Evolutionary conservation across 164 flowering plant genomes (phyloP).

Genomic region (Vitis cinerea): DNA sequence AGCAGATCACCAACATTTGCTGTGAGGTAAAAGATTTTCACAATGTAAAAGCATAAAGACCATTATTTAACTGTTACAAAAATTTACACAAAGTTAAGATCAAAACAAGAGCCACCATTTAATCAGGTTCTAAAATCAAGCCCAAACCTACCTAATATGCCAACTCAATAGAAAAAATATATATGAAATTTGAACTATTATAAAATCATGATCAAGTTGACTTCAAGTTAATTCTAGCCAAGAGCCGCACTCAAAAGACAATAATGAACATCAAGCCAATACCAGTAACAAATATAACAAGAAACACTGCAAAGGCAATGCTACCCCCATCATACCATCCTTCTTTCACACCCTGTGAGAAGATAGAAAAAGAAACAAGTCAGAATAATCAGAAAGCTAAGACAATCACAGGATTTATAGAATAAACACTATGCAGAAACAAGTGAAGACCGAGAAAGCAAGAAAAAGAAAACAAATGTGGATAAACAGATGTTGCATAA

Average conservation of each 20-base stretch:
- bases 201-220: background rate
- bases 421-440: background rate
- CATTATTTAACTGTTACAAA: too few relatives aligned
- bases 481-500: background rate
- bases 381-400: background rate
- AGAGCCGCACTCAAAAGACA: background rate
- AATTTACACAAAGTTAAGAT: too few relatives aligned
- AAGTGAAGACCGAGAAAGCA: background rate
- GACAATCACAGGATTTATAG: background rate
- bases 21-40: too few relatives aligned
- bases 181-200: background rate
- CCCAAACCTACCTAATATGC: too few relatives aligned
- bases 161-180: background rate
- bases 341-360: conserved; percentile 52
- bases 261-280: background rate
- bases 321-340: conserved; percentile 86
- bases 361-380: background rate
- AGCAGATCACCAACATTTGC: too few relatives aligned
- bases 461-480: background rate
- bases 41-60: too few relatives aligned
- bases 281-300: conserved; percentile 77
- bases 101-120: too few relatives aligned
- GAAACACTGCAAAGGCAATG: conserved; percentile 74
- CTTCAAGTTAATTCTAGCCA: background rate
- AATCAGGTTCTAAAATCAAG: too few relatives aligned